Base-by-base conservation (phyloP, 75 land plant species). In the Cunninghamia lanceolata region DNA sequence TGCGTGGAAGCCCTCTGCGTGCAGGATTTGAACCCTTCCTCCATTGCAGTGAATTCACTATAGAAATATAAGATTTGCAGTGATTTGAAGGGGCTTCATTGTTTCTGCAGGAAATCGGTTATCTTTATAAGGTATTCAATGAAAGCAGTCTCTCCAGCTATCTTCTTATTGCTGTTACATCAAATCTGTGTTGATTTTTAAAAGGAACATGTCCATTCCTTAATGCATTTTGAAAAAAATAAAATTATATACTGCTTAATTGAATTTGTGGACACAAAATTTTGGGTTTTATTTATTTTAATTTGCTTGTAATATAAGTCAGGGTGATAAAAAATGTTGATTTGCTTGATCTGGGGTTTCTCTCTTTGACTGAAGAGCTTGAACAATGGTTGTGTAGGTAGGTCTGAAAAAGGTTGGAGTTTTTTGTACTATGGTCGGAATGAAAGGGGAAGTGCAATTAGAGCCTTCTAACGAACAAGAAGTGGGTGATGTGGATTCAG, bases 361-460 rank as follows among this genome's bases (percentile, higher is more conserved):
- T 32, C 38, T 73, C 34, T 73, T 73, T 73, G 16, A 73, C 13
- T 34, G 36, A 32, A 32, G 75, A 73, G 75, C 75, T 73, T 34
- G 16, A 73, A 73, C 4, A 73, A 73, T 30, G 10, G 0, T 25
- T 73, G 14, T 73, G 16, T 34, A 73, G 75, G 36, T 16, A 34
- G 75, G 75, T 16, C 16, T 63, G 68, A 63, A 25, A 63, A 28
- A 7, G 68, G n/a, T 63, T 63, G 68, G 68, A 63, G 68, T n/a
- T 63, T 63, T 25, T 21, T 63, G 68, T 63, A 63, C 1, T 7
- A 25, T 25, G 68, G 68, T 63, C 25, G n/a, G 80, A 77, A 83
- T 83, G 66, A 83, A 83, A 54, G 36, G 56, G 40, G 84, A 83
- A 54, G 56, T 53, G 63, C 84, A 83, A 54, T 83, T 83, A 52